These are phyloP conservation scores for Apiospora saccharicola DNA, from an alignment of 2,329 filamentous ascomycete species.

Conservation along the genomic window DNA sequence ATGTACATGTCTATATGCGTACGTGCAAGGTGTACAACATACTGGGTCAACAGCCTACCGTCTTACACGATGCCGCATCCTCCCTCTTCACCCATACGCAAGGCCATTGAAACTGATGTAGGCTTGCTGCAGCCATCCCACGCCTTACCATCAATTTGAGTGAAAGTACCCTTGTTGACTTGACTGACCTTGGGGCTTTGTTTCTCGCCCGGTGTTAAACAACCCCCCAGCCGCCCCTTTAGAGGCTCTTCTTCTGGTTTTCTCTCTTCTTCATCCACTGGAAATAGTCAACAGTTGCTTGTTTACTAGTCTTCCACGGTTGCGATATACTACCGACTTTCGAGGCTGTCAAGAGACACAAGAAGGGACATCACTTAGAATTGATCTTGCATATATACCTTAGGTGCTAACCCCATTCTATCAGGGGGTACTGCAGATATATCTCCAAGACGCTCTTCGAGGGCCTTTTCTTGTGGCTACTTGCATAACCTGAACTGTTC, in stretches of 20 bases:
- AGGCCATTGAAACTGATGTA: not conserved
- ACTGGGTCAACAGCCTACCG: not conserved
- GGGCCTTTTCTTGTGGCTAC: constrained; percentile 12
- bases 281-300: constrained; percentile 9
- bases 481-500: constrained; percentile 9
- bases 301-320: not conserved
- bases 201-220: not conserved
- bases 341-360: not conserved
- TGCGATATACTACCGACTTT: constrained; percentile 7
- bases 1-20: not conserved
- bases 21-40: not conserved
- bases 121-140: constrained; percentile 23
- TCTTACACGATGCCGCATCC: constrained; percentile 18
- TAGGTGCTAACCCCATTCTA: not conserved
- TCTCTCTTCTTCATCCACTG: constrained; percentile 14
- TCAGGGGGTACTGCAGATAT: constrained; percentile 19
- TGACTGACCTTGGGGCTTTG: not conserved
- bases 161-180: constrained; percentile 7
- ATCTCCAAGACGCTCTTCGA: not conserved
- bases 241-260: not conserved
- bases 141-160: not conserved
- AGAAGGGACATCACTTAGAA: constrained; percentile 5
- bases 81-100: not conserved
- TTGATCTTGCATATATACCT: constrained; percentile 15
- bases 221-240: constrained; percentile 8